Conservation (phyloP, 164 flowering plant species). For the Berberis thunbergii region DNA sequence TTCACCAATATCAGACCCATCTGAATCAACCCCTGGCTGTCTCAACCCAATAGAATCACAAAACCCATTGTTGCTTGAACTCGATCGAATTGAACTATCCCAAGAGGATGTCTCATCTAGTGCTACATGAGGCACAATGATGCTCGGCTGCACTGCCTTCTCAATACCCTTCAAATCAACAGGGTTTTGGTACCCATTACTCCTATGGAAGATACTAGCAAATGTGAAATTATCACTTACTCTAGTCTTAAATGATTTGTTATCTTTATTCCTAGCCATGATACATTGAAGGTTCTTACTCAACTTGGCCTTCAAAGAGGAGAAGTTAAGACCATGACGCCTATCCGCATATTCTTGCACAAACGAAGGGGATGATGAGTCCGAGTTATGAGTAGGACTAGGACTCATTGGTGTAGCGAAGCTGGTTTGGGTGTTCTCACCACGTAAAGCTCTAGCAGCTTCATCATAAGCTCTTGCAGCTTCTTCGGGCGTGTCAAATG, state of each 20-base stretch:
- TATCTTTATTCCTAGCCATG: constrained; percentile 43
- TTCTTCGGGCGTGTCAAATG: constrained; percentile 68
- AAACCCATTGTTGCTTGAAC: constrained; percentile 18
- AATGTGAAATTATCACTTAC: constrained; percentile 75
- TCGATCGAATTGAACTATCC: constrained; percentile 37
- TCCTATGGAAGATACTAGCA: constrained; percentile 53
- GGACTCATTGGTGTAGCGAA: constrained; percentile 19
- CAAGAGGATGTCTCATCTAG: constrained; percentile 22
- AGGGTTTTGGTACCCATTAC: constrained; percentile 24
- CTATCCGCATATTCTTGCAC: constrained; percentile 6
- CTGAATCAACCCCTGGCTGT: constrained; percentile 30
- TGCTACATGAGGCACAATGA: constrained; percentile 42
- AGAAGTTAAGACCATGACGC: constrained; percentile 32
- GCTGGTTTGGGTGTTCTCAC: constrained; percentile 66
- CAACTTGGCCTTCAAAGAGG: constrained; percentile 54
- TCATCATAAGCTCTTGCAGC: constrained; percentile 77
- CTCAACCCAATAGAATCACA: constrained; percentile 21
- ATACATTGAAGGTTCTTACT: constrained; percentile 66
- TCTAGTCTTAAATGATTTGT: constrained; percentile 38
- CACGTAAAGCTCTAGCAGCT: constrained; percentile 67
- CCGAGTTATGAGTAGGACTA: not conserved
- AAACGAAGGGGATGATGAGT: constrained; percentile 3
- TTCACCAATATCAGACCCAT: constrained; percentile 34
- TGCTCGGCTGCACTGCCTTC: constrained; percentile 64
- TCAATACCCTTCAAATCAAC: constrained; percentile 34